These are phyloP conservation scores for Didymella pomorum DNA, from an alignment of 2,329 filamentous ascomycete species.

Conservation along the genomic window DNA sequence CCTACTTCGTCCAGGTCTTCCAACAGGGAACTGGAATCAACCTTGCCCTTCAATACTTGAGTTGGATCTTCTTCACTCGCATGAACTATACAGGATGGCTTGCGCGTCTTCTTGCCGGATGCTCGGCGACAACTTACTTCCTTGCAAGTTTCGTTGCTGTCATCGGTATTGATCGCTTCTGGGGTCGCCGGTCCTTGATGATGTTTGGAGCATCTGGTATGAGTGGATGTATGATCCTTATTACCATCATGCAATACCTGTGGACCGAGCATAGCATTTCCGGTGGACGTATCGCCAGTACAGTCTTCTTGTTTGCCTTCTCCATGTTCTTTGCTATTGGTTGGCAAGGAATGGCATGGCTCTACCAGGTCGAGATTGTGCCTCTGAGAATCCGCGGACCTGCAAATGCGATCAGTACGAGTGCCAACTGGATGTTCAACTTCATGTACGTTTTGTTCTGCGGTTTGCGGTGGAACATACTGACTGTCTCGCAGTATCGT, in stretches of 20 bases:
- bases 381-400: conserved; percentile 86
- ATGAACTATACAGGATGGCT: conserved; percentile 59
- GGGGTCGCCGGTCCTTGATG: conserved; percentile 47
- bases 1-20: conserved; percentile 54
- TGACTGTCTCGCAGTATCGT: conserved; percentile 62
- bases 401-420: conserved; percentile 84
- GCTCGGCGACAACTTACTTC: conserved; percentile 50
- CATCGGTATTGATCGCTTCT: conserved; percentile 49
- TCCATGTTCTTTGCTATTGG: conserved; percentile 90
- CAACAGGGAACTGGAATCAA: conserved; percentile 53
- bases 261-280: conserved; percentile 29
- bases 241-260: conserved; percentile 40
- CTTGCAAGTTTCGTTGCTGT: conserved; percentile 49
- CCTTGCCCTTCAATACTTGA: conserved; percentile 50
- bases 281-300: conserved; percentile 48
- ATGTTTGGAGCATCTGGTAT: conserved; percentile 49
- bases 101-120: conserved; percentile 49
- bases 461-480: neutral
- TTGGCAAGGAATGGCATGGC: conserved; percentile 75
- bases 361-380: conserved; percentile 77
- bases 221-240: conserved; percentile 44
- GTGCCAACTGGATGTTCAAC: conserved; percentile 82
- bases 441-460: conserved; percentile 54
- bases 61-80: conserved; percentile 60
- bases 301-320: conserved; percentile 84